These are phyloP conservation scores for Pichia sp. DNA, from an alignment of 1,139 yeast species.

Conservation along the genomic window DNA sequence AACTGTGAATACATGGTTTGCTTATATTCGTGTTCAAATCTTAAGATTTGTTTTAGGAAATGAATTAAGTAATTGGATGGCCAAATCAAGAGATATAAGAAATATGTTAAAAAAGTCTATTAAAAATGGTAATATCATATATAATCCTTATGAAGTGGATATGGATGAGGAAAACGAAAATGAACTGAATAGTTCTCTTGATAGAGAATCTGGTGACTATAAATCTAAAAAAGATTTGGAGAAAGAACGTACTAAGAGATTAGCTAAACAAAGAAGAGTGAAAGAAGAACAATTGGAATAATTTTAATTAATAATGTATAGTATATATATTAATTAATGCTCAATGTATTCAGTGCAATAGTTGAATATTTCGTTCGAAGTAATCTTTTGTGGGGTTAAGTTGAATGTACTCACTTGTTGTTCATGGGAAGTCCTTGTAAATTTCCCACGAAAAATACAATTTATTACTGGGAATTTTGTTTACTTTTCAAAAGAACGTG, in stretches of 20 bases:
- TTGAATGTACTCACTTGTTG: too few relatives aligned
- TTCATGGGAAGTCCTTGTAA: too few relatives aligned
- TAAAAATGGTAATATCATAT: background rate
- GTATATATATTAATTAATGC: background rate
- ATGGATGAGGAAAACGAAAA: constrained; percentile 8
- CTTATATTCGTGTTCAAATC: constrained; percentile 54
- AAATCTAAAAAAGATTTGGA: constrained; percentile 3
- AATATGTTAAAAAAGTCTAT: constrained; percentile 15
- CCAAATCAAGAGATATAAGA: constrained; percentile 13
- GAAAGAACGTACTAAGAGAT: constrained; percentile 6
- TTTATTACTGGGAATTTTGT: too few relatives aligned
- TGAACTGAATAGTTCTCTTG: background rate
- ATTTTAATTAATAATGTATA: background rate
- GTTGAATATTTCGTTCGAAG: too few relatives aligned
- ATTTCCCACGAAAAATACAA: too few relatives aligned
- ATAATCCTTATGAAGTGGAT: background rate
- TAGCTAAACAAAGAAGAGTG: constrained; percentile 1
- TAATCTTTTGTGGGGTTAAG: too few relatives aligned
- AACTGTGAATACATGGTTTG: constrained; percentile 62
- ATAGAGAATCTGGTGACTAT: background rate
- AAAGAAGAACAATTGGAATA: constrained; percentile 4
- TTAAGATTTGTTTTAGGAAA: constrained; percentile 69
- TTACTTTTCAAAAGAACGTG: too few relatives aligned
- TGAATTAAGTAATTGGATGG: constrained; percentile 53
- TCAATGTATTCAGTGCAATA: too few relatives aligned